These are phyloP conservation scores for Anthostomella pinea DNA, from an alignment of 2,329 filamentous ascomycete species.

Conservation along the genomic window DNA sequence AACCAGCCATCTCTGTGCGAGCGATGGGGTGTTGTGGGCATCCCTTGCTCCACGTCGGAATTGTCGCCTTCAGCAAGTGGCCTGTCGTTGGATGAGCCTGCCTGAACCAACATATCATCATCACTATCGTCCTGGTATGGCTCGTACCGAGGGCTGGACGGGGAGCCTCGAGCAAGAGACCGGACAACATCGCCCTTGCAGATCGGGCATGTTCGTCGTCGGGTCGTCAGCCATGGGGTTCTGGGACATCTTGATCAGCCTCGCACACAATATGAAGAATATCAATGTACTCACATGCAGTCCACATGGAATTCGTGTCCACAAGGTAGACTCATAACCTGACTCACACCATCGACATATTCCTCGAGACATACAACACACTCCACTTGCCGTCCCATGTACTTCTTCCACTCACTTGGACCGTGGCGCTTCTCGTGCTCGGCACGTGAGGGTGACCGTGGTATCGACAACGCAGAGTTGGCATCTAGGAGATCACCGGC, in stretches of 20 bases:
- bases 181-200: slow-evolving; percentile 96
- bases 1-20: slow-evolving; percentile 37
- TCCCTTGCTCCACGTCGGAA: slow-evolving; percentile 45
- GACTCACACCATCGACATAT: slow-evolving; percentile 89
- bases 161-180: slow-evolving; percentile 55
- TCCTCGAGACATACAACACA: slow-evolving; percentile 97
- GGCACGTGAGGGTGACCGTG: slow-evolving; percentile 32
- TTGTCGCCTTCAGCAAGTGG: slow-evolving; percentile 26
- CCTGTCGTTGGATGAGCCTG: slow-evolving; percentile 20
- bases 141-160: slow-evolving; percentile 52
- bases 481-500: slow-evolving; percentile 44
- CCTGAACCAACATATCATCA: slow-evolving; percentile 31
- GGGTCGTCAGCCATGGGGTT: slow-evolving; percentile 94
- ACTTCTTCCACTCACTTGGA: slow-evolving; percentile 62
- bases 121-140: slow-evolving; percentile 54
- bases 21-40: slow-evolving; percentile 25
- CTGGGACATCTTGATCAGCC: slow-evolving; percentile 44
- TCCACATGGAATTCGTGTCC: slow-evolving; percentile 97
- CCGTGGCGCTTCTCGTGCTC: slow-evolving; percentile 48
- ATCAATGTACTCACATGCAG: slow-evolving; percentile 78
- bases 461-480: slow-evolving; percentile 40
- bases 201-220: slow-evolving; percentile 94
- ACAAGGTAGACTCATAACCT: slow-evolving; percentile 95
- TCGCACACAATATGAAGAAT: slow-evolving; percentile 3
- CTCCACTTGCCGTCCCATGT: slow-evolving; percentile 70